Evolutionary conservation across 2,329 filamentous ascomycete genomes (phyloP).

Genomic region (Albifimbria verrucaria): DNA sequence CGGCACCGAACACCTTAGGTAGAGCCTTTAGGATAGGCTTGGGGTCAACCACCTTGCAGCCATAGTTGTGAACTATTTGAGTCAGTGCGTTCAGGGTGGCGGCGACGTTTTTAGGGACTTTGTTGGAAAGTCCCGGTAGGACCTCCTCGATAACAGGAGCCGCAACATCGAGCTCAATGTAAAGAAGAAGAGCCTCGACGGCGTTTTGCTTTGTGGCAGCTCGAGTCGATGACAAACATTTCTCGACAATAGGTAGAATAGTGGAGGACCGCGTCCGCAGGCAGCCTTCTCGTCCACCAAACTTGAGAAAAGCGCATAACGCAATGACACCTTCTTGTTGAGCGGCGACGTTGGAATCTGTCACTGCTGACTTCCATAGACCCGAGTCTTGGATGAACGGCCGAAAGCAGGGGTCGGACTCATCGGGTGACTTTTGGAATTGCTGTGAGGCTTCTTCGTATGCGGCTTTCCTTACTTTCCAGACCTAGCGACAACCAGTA

Average conservation of each 20-base stretch:
- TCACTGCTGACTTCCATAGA: slow-evolving; percentile 88
- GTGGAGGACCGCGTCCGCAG: slow-evolving; percentile 73
- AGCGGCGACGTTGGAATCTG: slow-evolving; percentile 93
- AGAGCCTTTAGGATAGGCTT: slow-evolving; percentile 86
- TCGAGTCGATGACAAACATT: slow-evolving; percentile 82
- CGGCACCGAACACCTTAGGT: slow-evolving; percentile 90
- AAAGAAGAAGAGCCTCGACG: slow-evolving; percentile 80
- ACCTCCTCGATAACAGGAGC: slow-evolving; percentile 88
- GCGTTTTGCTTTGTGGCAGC: slow-evolving; percentile 85
- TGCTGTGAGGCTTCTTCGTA: slow-evolving; percentile 90
- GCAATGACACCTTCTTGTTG: slow-evolving; percentile 89
- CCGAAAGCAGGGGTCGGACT: slow-evolving; percentile 79
- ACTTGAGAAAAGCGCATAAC: slow-evolving; percentile 89
- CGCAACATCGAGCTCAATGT: slow-evolving; percentile 84
- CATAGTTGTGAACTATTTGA: slow-evolving; percentile 87
- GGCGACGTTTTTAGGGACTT: slow-evolving; percentile 83
- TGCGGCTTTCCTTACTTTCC: slow-evolving; percentile 94
- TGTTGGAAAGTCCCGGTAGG: slow-evolving; percentile 76
- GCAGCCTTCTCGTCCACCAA: slow-evolving; percentile 75
- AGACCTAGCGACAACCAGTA: slow-evolving; percentile 53
- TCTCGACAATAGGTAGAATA: slow-evolving; percentile 80
- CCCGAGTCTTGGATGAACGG: slow-evolving; percentile 82
- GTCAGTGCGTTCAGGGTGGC: slow-evolving; percentile 72
- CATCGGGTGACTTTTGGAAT: slow-evolving; percentile 81
- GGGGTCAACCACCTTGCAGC: slow-evolving; percentile 89